Evolutionary conservation across 139 green algal species (phyloP), one percentile per base, ranked within the genome.

Genomic region (Chlamydomonas sphaeroides): DNA sequence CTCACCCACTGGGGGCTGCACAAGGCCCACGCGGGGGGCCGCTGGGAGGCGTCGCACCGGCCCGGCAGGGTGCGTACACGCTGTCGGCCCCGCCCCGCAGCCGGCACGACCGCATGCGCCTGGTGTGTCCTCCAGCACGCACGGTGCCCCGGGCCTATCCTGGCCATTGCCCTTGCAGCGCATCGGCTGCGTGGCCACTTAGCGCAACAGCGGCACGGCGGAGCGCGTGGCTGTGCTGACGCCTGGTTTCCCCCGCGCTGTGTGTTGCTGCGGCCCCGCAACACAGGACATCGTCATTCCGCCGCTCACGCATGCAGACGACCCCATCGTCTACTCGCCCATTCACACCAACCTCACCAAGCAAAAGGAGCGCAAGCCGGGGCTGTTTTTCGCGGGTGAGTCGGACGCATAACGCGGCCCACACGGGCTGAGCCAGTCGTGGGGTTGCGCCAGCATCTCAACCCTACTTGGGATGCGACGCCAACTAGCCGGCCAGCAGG

Each of bases 1-100:
- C 78, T 88, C 0, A 80, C 79, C 10, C 73, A 84, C 49, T 89
- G 72, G 80, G 59, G 80, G 0, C 62, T 83, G 62, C 62, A 72
- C 32, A 21, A 4, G 7, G 42, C 65, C 45, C 76, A 83, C 63
- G n/a, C 36, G 2, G 63, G 5, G 32, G 63, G 21, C 5, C 1
- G 63, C 5, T 83, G 76, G 76, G 15, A 30, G n/a, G 62, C 32
- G 42, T 56, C 76, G 20, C 76, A 83, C 76, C 35, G 76, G 18
- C 76, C 76, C 5, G 62, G 63, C 25, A 49, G 59, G 76, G 76
- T 83, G 42, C 2, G 69, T 17, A 61, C 15, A 61, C 18, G 3
- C 15, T 17, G 51, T 17, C 14, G 11, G 14, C 45, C 45, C 11
- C 45, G 45, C 45, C 45, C 45, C 45, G 45, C 45, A n/a, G n/a